phyloP scores from a whole-genome alignment of 805 yeast species.

The Zygosaccharomyces lentus region DNA sequence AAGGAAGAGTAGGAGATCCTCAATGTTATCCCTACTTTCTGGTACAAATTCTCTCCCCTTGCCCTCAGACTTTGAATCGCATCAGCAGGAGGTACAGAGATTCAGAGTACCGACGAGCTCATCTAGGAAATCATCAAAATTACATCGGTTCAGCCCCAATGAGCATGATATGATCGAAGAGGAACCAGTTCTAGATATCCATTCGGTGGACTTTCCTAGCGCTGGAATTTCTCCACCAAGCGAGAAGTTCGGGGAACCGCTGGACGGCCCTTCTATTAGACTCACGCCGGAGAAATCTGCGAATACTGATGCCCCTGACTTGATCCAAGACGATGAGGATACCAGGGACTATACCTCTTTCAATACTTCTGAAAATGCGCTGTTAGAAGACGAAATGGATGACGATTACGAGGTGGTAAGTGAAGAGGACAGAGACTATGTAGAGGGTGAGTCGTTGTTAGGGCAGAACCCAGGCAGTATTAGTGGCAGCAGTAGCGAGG shows the following conservation, averaged over 20 bases:
- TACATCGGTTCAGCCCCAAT: neutral
- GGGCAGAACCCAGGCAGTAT: constrained; percentile 5
- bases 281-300: constrained; percentile 20
- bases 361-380: constrained; percentile 34
- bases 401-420: constrained; percentile 19
- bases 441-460: constrained; percentile 24
- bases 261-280: constrained; percentile 13
- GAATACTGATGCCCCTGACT: constrained; percentile 46
- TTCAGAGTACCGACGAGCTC: constrained; percentile 1
- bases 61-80: neutral
- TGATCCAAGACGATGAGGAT: constrained; percentile 77
- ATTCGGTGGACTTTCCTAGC: too few species aligned
- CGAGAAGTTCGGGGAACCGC: constrained; percentile 5
- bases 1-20: constrained; percentile 23
- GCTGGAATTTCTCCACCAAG: neutral
- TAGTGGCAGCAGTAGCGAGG: constrained; percentile 15
- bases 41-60: constrained; percentile 1
- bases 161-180: constrained; percentile 3
- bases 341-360: constrained; percentile 28
- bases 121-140: constrained; percentile 9
- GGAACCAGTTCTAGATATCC: neutral
- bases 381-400: constrained; percentile 29
- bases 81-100: neutral
- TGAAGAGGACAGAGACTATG: constrained; percentile 35
- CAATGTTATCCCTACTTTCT: constrained; percentile 13